Evolutionary conservation across 805 yeast species (phyloP).

Genomic region (Wickerhamiella brachini): DNA sequence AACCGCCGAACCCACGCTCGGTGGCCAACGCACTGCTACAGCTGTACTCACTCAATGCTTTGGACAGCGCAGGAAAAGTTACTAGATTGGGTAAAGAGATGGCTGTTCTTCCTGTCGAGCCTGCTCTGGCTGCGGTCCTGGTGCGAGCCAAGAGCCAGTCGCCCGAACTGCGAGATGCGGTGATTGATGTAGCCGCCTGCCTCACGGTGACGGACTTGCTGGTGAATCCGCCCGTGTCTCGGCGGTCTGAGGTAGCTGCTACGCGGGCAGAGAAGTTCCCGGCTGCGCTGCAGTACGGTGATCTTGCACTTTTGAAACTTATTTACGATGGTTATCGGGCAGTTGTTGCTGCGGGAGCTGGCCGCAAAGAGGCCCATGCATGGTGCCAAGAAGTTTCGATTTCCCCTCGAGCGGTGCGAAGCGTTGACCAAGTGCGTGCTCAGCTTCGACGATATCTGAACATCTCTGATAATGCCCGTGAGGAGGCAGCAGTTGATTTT

Average conservation of each 20-base stretch:
- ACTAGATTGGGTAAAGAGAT: conserved; percentile 72
- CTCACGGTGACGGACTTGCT: conserved; percentile 82
- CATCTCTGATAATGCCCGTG: conserved; percentile 23
- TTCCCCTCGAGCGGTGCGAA: conserved; percentile 65
- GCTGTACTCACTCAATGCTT: conserved; percentile 63
- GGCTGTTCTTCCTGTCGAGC: conserved; percentile 85
- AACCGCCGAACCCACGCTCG: conserved; percentile 72
- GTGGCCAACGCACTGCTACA: conserved; percentile 64
- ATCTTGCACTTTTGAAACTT: conserved; percentile 69
- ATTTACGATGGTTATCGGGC: conserved; percentile 46
- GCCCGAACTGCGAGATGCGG: conserved; percentile 39
- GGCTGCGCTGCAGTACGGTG: conserved; percentile 66
- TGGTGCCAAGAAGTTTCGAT: conserved; percentile 79
- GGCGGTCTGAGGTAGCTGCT: conserved; percentile 73
- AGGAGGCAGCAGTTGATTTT: conserved; percentile 32
- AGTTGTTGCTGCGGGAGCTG: conserved; percentile 15
- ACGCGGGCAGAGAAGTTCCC: conserved; percentile 56
- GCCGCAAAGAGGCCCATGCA: conserved; percentile 43
- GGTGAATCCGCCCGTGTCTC: conserved; percentile 63
- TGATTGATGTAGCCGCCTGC: conserved; percentile 82
- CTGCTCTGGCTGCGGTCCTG: conserved; percentile 77
- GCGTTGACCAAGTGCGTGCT: conserved; percentile 57
- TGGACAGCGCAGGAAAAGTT: conserved; percentile 61
- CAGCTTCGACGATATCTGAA: conserved; percentile 64
- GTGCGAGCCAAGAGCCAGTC: conserved; percentile 44